Evolutionary conservation across 306 rosid genomes (phyloP), one percentile per base, ranked within the genome.

Genomic region (Corylus americana): DNA sequence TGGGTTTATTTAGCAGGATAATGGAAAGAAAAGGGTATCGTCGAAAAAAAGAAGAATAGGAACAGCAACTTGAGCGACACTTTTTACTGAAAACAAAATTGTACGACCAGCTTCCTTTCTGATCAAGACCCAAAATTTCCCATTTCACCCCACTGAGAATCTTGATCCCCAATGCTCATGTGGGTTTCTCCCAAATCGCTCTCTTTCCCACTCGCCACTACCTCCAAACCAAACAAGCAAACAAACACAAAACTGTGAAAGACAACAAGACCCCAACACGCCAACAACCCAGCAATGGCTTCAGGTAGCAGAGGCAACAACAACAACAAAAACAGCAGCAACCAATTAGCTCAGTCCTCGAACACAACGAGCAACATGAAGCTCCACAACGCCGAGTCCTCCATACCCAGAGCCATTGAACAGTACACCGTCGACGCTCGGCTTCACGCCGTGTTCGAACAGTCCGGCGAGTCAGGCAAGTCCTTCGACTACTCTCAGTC

Each of bases 371-470:
- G 74, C 83, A 74, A 72, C 68, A 39, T 57, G 51, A 74, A 81
- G 22, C 64, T 78, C 25, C 86, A 71, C 20, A 70, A 77, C 1
- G 75, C 90, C 1, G 94, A 90, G 67, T 86, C 90, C 10, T 18
- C 51, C 10, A 51, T 91, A 70, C 91, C 80, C 82, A 93, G 91
- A 77, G 99, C 97, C 47, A 86, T 96, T 47, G 99, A 98, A 1
- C 99, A 96, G 90, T 93, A 90, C 90, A 96, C 99, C 3, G 89
- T 81, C 7, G 99, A 96, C 54, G 99, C 99, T 14, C 85, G 97
- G 4, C 97, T 96, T 8, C 98, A 96, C 79, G 92, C 98, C 0
- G 99, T 91, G 4, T 96, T 89, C 77, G 99, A 96, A 74, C 93
- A 87, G 77, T 91, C 98, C 0, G 93, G 97, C 39, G 93, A 87